Evolutionary conservation across 805 yeast species (phyloP).

Genomic region (Zygoascus flipseniorum): DNA sequence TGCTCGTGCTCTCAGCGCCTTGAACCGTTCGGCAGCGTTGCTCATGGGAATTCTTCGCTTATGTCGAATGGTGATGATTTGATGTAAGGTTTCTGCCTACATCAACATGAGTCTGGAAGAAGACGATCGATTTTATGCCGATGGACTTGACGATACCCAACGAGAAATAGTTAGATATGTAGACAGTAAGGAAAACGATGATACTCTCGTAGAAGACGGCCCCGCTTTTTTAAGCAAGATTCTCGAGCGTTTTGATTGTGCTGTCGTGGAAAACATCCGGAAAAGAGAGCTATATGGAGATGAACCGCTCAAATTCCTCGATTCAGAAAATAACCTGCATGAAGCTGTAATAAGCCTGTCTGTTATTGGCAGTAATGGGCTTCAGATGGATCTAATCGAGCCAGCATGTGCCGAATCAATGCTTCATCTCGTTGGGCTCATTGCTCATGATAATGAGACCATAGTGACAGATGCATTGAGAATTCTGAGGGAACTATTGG

Average conservation of each 20-base stretch:
- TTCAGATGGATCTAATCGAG: slow-evolving; percentile 5
- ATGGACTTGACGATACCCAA: slow-evolving; percentile 2
- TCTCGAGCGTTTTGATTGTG: slow-evolving; percentile 24
- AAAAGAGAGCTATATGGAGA: slow-evolving; percentile 11
- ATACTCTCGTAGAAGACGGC: slow-evolving; percentile 1
- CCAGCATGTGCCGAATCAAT: slow-evolving; percentile 8
- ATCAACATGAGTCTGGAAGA: background rate
- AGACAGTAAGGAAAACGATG: slow-evolving; percentile 4
- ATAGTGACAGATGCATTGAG: slow-evolving; percentile 8
- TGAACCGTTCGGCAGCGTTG: slow-evolving; percentile 13
- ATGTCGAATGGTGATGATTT: background rate
- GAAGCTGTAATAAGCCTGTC: slow-evolving; percentile 14
- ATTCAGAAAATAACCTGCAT: slow-evolving; percentile 17
- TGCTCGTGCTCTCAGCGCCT: slow-evolving; percentile 24
- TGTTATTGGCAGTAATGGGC: slow-evolving; percentile 5
- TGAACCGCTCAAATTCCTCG: slow-evolving; percentile 21
- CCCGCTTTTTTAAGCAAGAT: slow-evolving; percentile 5
- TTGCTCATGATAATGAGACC: slow-evolving; percentile 17
- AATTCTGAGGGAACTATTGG: slow-evolving; percentile 11
- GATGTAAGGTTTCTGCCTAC: background rate
- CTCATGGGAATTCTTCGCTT: background rate
- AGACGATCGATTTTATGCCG: slow-evolving; percentile 7
- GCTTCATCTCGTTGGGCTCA: slow-evolving; percentile 2
- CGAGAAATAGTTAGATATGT: slow-evolving; percentile 2
- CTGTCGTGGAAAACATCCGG: slow-evolving; percentile 13